These are phyloP conservation scores for Asterochloris erici DNA, from an alignment of 139 green algal genomes.

Conservation along the genomic window DNA sequence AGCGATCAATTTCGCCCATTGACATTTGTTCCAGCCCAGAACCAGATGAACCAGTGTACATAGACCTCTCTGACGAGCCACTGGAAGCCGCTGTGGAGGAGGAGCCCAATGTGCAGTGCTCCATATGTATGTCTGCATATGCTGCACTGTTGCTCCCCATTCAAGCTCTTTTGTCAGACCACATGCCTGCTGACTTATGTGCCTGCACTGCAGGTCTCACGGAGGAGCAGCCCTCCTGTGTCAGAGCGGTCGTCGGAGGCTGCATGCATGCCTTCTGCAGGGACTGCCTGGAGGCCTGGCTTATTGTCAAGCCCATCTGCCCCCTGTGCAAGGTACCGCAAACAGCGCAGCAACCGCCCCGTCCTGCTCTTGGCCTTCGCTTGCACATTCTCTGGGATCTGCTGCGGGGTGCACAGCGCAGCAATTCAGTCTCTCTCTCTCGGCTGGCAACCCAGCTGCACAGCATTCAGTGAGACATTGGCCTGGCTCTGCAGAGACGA, in stretches of 20 bases:
- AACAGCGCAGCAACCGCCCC: background rate
- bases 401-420: background rate
- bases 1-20: too few relatives aligned
- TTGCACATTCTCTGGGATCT: background rate
- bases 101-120: too few relatives aligned
- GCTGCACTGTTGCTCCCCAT: too few relatives aligned
- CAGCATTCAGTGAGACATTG: background rate
- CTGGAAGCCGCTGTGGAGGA: too few relatives aligned
- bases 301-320: slow-evolving; percentile 10
- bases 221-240: background rate
- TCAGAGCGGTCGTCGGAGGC: slow-evolving; percentile 13
- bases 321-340: slow-evolving; percentile 23
- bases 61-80: too few relatives aligned
- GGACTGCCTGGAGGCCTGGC: slow-evolving; percentile 17
- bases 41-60: too few relatives aligned
- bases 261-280: slow-evolving; percentile 33
- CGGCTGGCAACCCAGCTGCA: too few relatives aligned
- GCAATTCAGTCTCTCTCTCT: too few relatives aligned
- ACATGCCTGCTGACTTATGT: too few relatives aligned
- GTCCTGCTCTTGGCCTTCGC: background rate
- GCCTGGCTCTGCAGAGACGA: background rate
- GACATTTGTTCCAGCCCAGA: too few relatives aligned
- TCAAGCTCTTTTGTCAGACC: too few relatives aligned
- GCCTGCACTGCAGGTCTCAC: slow-evolving; percentile 14
- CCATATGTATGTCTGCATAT: too few relatives aligned